phyloP scores from a whole-genome alignment of 371 early-diverging fungal species.

The Parasitella parasitica region DNA sequence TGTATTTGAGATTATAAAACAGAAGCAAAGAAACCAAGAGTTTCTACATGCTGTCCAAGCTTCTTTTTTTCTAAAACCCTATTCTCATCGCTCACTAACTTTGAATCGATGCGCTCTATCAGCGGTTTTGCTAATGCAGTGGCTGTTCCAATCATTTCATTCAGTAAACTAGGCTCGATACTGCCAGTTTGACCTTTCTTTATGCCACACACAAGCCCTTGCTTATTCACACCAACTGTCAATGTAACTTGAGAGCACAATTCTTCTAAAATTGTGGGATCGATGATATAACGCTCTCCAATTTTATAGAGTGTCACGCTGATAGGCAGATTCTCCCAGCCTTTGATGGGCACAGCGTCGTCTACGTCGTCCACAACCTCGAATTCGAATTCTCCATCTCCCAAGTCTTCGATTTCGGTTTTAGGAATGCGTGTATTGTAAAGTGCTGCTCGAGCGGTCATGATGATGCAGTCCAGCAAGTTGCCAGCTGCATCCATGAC shows the following conservation, averaged over 20 bases:
- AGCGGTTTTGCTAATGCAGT: slow-evolving; percentile 59
- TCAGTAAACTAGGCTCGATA: slow-evolving; percentile 73
- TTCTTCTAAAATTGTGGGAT: slow-evolving; percentile 88
- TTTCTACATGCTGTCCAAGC: slow-evolving; percentile 49
- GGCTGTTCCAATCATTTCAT: slow-evolving; percentile 79
- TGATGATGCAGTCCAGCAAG: slow-evolving; percentile 79
- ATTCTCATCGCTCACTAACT: slow-evolving; percentile 50
- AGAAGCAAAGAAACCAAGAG: slow-evolving; percentile 66
- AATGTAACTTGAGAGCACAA: slow-evolving; percentile 76
- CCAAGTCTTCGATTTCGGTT: slow-evolving; percentile 68
- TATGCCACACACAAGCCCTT: slow-evolving; percentile 77
- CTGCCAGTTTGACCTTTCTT: slow-evolving; percentile 81
- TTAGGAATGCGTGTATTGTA: slow-evolving; percentile 83
- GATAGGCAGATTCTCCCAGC: slow-evolving; percentile 78
- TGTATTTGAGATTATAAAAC: slow-evolving; percentile 27
- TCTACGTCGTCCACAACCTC: slow-evolving; percentile 87
- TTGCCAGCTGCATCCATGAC: slow-evolving; percentile 89
- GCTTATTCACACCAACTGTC: slow-evolving; percentile 79
- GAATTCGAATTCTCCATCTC: slow-evolving; percentile 82
- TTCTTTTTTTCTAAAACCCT: slow-evolving; percentile 45
- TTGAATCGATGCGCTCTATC: slow-evolving; percentile 54
- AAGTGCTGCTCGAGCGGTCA: slow-evolving; percentile 86
- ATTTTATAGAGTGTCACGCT: slow-evolving; percentile 86
- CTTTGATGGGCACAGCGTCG: slow-evolving; percentile 74
- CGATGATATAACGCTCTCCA: slow-evolving; percentile 80